phyloP scores from a whole-genome alignment of 768 basidiomycete species.

The Boletellus ananiceps region DNA sequence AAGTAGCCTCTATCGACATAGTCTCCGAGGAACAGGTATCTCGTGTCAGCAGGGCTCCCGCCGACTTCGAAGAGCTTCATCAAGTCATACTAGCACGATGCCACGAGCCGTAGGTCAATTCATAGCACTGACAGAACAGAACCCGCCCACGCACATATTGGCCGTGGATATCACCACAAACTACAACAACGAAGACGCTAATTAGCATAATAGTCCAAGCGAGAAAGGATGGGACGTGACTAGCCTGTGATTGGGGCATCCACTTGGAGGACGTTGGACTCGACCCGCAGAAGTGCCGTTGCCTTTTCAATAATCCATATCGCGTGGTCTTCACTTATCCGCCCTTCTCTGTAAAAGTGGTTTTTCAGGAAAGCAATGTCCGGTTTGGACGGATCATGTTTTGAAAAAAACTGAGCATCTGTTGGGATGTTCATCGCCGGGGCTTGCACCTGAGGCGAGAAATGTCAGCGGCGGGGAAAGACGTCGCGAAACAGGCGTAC shows the following conservation, averaged over 20 bases:
- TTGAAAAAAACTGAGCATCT: conserved; percentile 88
- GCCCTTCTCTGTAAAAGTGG: conserved; percentile 96
- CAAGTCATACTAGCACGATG: conserved; percentile 65
- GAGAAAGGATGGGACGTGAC: not conserved
- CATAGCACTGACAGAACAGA: conserved; percentile 5
- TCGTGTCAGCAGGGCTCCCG: conserved; percentile 89
- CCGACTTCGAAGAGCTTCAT: conserved; percentile 97
- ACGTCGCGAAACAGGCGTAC: conserved; percentile 39
- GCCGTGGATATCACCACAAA: conserved; percentile 97
- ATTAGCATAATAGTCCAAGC: not conserved
- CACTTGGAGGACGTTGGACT: conserved; percentile 88
- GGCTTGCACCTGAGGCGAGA: conserved; percentile 77
- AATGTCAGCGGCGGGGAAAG: conserved; percentile 7
- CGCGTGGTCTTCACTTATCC: conserved; percentile 92
- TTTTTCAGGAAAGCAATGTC: conserved; percentile 97
- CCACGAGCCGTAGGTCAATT: conserved; percentile 13
- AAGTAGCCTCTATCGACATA: conserved; percentile 94
- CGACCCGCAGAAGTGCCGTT: conserved; percentile 75
- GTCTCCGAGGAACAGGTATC: conserved; percentile 90
- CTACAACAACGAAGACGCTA: conserved; percentile 35
- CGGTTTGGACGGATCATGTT: conserved; percentile 81
- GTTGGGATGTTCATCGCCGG: conserved; percentile 93
- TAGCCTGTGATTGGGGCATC: conserved; percentile 97
- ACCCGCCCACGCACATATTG: conserved; percentile 76
- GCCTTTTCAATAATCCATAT: conserved; percentile 87